These are phyloP conservation scores for Penicillium bialowiezense DNA, from an alignment of 495 filamentous ascomycete genomes.

Conservation along the genomic window DNA sequence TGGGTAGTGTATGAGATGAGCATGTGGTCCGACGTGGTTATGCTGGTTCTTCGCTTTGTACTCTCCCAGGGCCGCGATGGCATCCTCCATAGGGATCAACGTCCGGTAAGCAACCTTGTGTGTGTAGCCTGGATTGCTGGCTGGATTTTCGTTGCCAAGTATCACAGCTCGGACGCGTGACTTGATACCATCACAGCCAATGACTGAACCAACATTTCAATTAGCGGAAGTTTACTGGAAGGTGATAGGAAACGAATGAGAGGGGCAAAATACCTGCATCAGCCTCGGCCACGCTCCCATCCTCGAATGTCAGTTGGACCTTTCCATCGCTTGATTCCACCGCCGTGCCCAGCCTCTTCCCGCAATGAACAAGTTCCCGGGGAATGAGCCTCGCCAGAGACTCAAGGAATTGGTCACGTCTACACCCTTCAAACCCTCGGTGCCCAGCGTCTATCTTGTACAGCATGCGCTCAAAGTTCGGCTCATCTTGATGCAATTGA, in stretches of 20 bases:
- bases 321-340: conserved; percentile 26
- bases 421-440: conserved; percentile 42
- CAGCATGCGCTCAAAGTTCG: conserved; percentile 9
- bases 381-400: conserved; percentile 54
- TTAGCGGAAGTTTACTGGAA: too few species aligned
- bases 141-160: conserved; percentile 36
- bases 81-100: conserved; percentile 47
- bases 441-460: conserved; percentile 14
- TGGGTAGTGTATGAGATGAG: conserved; percentile 47
- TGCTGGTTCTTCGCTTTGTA: conserved; percentile 37
- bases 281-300: conserved; percentile 51
- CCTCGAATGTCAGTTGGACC: conserved; percentile 47
- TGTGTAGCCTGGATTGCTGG: conserved; percentile 43
- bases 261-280: conserved; percentile 39
- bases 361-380: conserved; percentile 35
- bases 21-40: conserved; percentile 44
- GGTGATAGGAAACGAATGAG: not conserved
- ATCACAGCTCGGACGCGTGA: conserved; percentile 48
- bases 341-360: conserved; percentile 32
- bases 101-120: conserved; percentile 54
- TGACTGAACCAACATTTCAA: conserved; percentile 17
- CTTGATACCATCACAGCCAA: conserved; percentile 60
- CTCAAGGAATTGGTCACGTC: conserved; percentile 58
- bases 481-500: not conserved
- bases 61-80: conserved; percentile 35